phyloP scores from a whole-genome alignment of 441 rosid species.

The Aquilaria agallochum region DNA sequence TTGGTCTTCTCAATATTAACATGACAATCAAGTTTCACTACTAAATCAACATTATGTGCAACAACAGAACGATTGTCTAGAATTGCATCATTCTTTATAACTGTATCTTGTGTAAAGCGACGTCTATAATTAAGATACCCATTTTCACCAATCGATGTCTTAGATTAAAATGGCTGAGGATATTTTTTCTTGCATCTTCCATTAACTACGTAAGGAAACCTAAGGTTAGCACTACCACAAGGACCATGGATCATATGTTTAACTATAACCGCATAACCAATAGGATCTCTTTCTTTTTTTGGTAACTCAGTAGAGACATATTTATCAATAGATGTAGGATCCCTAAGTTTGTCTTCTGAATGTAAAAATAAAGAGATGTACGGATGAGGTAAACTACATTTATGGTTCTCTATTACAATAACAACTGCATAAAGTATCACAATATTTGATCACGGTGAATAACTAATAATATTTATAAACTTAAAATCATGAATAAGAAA shows the following conservation, averaged over 20 bases:
- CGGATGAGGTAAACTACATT: background rate
- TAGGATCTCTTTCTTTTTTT: background rate
- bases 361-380: background rate
- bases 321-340: background rate
- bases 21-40: background rate
- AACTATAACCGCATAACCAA: no score
- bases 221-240: background rate
- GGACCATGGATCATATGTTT: background rate
- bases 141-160: no score
- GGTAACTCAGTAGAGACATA: background rate
- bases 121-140: no score
- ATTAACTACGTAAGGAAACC: background rate
- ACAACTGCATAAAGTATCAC: no score
- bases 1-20: conserved; percentile 1
- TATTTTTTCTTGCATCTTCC: no score
- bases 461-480: no score
- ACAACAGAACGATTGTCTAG: background rate
- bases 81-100: no score
- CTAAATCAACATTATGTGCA: background rate
- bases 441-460: no score
- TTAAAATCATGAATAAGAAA: no score
- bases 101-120: no score
- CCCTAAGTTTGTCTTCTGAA: background rate
- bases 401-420: background rate
- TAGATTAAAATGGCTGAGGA: no score